Percentiles rank a stretch among this genome's conserved stretches.
phyloP scores from a whole-genome alignment of 2,329 filamentous ascomycete genomes.

The Venturia pyrina region DNA sequence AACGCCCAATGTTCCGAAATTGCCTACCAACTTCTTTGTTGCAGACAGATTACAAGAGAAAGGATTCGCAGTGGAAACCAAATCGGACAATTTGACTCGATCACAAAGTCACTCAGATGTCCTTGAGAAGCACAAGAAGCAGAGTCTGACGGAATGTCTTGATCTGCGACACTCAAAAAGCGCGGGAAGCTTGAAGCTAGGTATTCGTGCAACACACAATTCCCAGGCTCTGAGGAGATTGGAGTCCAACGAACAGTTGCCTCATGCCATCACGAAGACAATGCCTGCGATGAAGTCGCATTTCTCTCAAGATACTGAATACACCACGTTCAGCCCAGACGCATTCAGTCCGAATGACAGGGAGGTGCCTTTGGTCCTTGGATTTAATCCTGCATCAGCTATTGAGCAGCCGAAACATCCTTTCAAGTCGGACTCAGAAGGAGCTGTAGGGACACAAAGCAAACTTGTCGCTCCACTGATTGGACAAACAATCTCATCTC shows the following conservation, averaged over 20 bases:
- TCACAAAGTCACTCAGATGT: not conserved
- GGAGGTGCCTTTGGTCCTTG: slow-evolving; percentile 15
- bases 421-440: not conserved
- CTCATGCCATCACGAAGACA: not conserved
- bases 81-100: not conserved
- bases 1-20: slow-evolving; percentile 6
- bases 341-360: slow-evolving; percentile 14
- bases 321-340: not conserved
- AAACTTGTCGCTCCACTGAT: not conserved
- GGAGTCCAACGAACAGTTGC: slow-evolving; percentile 7
- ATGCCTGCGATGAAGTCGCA: not conserved
- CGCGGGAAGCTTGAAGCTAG: not conserved
- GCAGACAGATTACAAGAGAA: not conserved
- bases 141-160: not conserved
- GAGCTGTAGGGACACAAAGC: not conserved
- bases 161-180: not conserved
- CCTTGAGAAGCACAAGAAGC: not conserved
- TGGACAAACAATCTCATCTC: not conserved
- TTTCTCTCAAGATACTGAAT: slow-evolving; percentile 1
- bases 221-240: slow-evolving; percentile 10
- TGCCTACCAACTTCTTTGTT: not conserved
- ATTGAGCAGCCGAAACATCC: not conserved
- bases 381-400: slow-evolving; percentile 6
- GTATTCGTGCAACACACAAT: slow-evolving; percentile 6
- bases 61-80: not conserved